These are phyloP conservation scores for Clarireedia homoeocarpa DNA, from an alignment of 2,329 filamentous ascomycete species.

Conservation along the genomic window DNA sequence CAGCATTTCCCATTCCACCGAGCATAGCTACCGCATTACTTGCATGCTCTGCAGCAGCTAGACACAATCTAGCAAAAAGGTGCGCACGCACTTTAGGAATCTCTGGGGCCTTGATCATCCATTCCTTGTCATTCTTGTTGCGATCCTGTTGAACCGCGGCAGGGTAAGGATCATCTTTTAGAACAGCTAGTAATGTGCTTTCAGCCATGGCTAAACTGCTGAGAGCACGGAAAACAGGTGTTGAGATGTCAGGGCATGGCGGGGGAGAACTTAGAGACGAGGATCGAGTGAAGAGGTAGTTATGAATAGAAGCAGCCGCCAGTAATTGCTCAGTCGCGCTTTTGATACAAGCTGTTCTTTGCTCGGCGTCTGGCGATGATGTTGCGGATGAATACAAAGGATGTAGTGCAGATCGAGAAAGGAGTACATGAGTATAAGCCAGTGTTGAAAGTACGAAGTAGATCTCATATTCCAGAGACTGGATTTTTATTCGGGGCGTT, in stretches of 20 bases:
- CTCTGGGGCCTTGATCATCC: conserved; percentile 90
- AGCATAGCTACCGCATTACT: conserved; percentile 56
- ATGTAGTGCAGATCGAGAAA: conserved; percentile 65
- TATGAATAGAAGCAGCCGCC: conserved; percentile 70
- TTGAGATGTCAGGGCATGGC: conserved; percentile 46
- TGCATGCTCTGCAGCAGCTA: conserved; percentile 84
- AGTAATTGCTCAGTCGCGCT: conserved; percentile 71
- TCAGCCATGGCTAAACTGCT: conserved; percentile 70
- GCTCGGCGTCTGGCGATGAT: conserved; percentile 53
- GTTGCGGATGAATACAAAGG: conserved; percentile 61
- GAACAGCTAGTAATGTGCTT: conserved; percentile 78
- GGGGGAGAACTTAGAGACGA: conserved; percentile 33
- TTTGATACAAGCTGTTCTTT: conserved; percentile 62
- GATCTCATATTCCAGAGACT: conserved; percentile 74
- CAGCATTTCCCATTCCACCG: conserved; percentile 32
- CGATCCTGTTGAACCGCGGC: conserved; percentile 72
- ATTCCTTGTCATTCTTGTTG: conserved; percentile 79
- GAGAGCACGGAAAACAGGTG: conserved; percentile 47
- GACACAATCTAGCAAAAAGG: conserved; percentile 78
- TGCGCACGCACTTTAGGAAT: conserved; percentile 85
- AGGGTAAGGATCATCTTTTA: conserved; percentile 93
- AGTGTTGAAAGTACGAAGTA: conserved; percentile 71
- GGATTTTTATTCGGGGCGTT: conserved; percentile 57
- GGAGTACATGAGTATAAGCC: conserved; percentile 63
- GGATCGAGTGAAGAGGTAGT: conserved; percentile 56